Base-by-base conservation (phyloP, 768 basidiomycete genomes). In the Cyclocybe aegerita region DNA sequence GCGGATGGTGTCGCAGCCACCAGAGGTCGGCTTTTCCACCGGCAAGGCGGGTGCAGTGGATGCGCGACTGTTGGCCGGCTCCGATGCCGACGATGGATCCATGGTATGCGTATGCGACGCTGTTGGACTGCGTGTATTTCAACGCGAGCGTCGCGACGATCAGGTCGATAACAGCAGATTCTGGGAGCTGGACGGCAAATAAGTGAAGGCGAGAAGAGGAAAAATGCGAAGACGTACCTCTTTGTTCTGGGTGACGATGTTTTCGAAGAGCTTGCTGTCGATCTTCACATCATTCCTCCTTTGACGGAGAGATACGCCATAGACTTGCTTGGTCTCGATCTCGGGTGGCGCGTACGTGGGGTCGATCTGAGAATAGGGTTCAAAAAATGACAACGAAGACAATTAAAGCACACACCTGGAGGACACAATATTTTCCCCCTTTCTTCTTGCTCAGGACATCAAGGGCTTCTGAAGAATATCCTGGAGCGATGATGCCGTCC, bases 71-170 rank as follows among this genome's bases (percentile, higher is more conserved):
- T 64, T 98, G 97, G 9, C 96, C 97, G 0, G 97, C 97, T 32
- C 97, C 97, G 41, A 98, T 87, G 41, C 96, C 97, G 60, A 99
- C 81, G 66, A 96, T 88, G 10, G 94, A 85, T 9, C 97, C 97
- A 61, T 84, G 87, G 61, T 84, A 86, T 1, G 95, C 93, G 65
- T 97, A 99, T 30, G 96, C 88, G 46, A 99, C 97, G 55, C 92
- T 95, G 79, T 99, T 98, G 43, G 97, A 99, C 68, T 98, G 97
- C 1, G 97, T 99, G 78, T 98, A 99, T 69, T 98, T 99, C 61
- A 98, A 80, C 1, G 96, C 89, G 16, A 98, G 85, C 9, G 97
- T 98, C 30, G 97, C 96, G 49, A 98, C 92, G 58, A 95, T 91
- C 52, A 99, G 76, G 67, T 98, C 97, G n/a, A 81, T 91, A 47